Base-by-base conservation (phyloP, 1,139 yeast genomes). In the Sugiyamaella sp. region DNA sequence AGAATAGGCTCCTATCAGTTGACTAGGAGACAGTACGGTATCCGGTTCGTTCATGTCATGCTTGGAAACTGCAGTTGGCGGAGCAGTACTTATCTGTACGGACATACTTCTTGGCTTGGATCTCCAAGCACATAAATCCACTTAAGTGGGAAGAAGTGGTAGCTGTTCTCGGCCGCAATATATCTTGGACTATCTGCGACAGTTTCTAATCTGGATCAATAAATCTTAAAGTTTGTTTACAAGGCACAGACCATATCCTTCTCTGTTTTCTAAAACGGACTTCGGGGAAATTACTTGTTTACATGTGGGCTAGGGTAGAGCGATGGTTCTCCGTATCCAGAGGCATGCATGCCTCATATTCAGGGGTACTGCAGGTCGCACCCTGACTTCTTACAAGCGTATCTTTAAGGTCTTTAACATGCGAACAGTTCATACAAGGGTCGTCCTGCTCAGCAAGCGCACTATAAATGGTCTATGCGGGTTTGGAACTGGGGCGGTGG, bases 221-320 rank as follows among this genome's bases (percentile, higher is more conserved):
- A 29, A 29, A 29, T 29, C 35, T 29, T 29, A 29, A 29, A 29
- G 35, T 14, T 29, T 29, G 14, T 29, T 12, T 24, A 24, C 35
- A 8, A 20, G 22, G 42, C 42, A 19, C 14, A 17, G 42, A 17
- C 42, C 14, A 16, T 12, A 5, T 32, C 14, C 14, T 12, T 32
- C 14, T 20, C n/a, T 6, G 25, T 10, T 16, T 16, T 38, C 14
- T 38, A 2, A n/a, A n/a, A 8, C 12, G 17, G 24, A 24, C 3
- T 33, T 25, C 22, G 5, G 42, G 44, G 44, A 40, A n/a, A n/a
- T 12, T 12, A 40, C 33, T 41, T 24, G 45, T 41, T 41, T 41
- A 41, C 45, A 25, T 25, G 35, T n/a, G 45, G 45, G 45, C 19
- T 24, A 25, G 45, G 45, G 42, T 38, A 6, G 5, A n/a, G 27